phyloP scores from a whole-genome alignment of 176 grass and related monocot genomes.

The Carex scoparia region DNA sequence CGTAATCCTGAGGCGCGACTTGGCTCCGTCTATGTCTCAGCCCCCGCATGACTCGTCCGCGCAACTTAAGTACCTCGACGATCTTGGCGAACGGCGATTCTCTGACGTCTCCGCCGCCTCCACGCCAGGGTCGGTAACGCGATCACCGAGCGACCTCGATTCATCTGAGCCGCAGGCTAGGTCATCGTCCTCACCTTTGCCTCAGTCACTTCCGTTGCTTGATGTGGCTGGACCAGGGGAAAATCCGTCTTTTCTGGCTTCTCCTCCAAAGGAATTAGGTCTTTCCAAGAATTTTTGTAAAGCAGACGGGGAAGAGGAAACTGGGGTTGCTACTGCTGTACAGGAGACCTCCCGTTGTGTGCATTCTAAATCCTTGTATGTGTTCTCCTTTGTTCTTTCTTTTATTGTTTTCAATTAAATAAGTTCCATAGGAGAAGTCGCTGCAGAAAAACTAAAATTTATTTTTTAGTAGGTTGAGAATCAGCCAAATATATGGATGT shows the following conservation, averaged over 20 bases:
- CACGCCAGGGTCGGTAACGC: constrained; percentile 28
- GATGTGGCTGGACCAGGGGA: not conserved
- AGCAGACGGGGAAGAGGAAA: no score
- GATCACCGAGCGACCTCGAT: constrained; percentile 48
- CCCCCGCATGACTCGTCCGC: constrained; percentile 51
- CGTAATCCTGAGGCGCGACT: not conserved
- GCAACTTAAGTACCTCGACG: constrained; percentile 60
- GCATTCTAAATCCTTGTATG: constrained; percentile 21
- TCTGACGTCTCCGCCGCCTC: constrained; percentile 27
- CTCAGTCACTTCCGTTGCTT: constrained; percentile 48
- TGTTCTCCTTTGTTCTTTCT: not conserved
- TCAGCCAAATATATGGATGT: not conserved
- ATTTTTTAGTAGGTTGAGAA: not conserved
- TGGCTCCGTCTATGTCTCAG: not conserved
- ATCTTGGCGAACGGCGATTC: constrained; percentile 30
- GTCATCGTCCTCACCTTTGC: constrained; percentile 46
- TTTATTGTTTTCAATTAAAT: not conserved
- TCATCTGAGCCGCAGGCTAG: constrained; percentile 29
- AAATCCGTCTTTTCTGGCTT: constrained; percentile 30
- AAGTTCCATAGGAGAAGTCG: no score
- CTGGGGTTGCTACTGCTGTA: not conserved
- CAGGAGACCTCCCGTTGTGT: constrained; percentile 6
- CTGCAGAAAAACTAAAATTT: not conserved
- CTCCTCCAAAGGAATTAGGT: constrained; percentile 32
- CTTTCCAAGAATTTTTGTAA: not conserved